Percentiles rank a stretch among this genome's conserved stretches.
These are phyloP conservation scores for Cetraspora pellucida DNA, from an alignment of 192 early-diverging fungal species.

Conservation along the genomic window DNA sequence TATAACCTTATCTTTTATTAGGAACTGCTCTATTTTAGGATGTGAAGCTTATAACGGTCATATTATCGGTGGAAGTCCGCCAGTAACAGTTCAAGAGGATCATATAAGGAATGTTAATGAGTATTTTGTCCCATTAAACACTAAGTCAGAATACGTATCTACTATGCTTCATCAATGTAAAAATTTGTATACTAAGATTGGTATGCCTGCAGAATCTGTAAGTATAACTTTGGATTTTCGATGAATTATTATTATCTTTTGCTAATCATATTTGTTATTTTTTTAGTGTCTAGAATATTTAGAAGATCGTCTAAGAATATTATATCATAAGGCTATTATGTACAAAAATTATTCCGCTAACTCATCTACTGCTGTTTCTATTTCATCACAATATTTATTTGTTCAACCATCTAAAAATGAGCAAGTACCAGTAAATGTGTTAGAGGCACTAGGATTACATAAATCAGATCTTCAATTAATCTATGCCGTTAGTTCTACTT, in stretches of 20 bases:
- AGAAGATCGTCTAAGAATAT: constrained; percentile 50
- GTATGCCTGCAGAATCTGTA: constrained; percentile 51
- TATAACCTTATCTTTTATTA: neutral
- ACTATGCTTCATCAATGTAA: constrained; percentile 26
- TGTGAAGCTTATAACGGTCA: constrained; percentile 29
- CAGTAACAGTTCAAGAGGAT: constrained; percentile 10
- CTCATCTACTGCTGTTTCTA: neutral
- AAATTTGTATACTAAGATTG: constrained; percentile 35
- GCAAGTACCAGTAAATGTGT: neutral
- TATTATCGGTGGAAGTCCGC: neutral
- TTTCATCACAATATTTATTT: neutral
- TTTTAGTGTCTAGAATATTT: constrained; percentile 48
- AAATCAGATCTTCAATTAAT: constrained; percentile 41
- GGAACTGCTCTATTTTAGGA: constrained; percentile 25
- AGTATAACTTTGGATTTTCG: neutral
- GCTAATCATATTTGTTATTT: neutral
- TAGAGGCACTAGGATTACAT: constrained; percentile 35
- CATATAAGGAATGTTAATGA: constrained; percentile 5
- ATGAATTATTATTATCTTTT: neutral
- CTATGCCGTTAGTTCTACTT: constrained; percentile 40
- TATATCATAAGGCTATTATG: constrained; percentile 37
- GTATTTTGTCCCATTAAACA: constrained; percentile 36
- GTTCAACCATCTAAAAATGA: neutral
- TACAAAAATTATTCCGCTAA: constrained; percentile 10
- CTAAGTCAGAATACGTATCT: constrained; percentile 35